Evolutionary conservation across 164 flowering plant species (phyloP), one percentile per base, ranked within the genome.

Genomic region (Buxus sempervirens): DNA sequence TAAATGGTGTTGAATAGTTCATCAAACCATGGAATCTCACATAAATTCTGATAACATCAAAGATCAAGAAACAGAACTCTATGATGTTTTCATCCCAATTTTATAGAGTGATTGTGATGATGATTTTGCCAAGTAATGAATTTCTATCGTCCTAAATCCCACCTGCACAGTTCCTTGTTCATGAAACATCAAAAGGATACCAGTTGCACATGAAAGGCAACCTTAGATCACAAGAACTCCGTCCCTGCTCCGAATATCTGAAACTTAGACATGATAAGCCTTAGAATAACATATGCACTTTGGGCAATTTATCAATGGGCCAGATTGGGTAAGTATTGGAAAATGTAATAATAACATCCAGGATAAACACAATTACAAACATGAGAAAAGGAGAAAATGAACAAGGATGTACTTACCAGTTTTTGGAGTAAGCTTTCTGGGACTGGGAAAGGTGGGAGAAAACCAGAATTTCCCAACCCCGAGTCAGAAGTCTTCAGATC

Each of bases 191-290:
- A 86, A 78, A 85, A 84, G 85, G 78, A 75, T n/a, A 83, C 83
- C 85, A 83, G 94, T 87, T 83, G 84, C 85, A 86, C 65, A 75
- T 74, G 84, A 75, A 82, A 82, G 83, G 85, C 84, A 83, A 87
- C 86, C 89, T 81, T 81, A 81, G 72, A 67, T 82, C 82, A 79
- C 73, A 83, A 78, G 84, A 82, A 85, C 83, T 78, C 75, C 87
- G 72, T 78, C 82, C 72, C 84, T 83, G 90, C 98, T 88, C 89
- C 98, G 69, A 83, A 92, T 78, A 89, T 91, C 98, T 91, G 98
- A 90, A 94, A 90, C 96, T 89, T 89, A 86, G 96, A 90, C 88
- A 90, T 78, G 73, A 79, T 88, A 86, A 86, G 84, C n/a, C 97
- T 89, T 86, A 86, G 88, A 88, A 85, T 59, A 82, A 85, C 85